Base-by-base conservation (phyloP, 176 grass and related monocot species). In the Pontederia paniculata region DNA sequence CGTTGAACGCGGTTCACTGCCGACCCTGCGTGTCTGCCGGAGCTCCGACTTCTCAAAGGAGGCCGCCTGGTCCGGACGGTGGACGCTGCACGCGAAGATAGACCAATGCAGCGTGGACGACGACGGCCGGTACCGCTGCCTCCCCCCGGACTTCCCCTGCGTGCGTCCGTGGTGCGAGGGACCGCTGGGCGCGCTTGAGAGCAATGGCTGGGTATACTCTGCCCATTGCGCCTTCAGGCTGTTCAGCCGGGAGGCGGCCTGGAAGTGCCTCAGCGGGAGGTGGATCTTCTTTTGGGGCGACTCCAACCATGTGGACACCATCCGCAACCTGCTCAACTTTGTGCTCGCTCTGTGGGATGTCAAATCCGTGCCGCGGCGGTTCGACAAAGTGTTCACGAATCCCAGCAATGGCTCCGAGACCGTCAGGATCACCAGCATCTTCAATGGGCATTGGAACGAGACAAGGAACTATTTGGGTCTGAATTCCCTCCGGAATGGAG, bases 241-340 rank as follows among this genome's bases (percentile, higher is more conserved):
- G 75, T 98, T 91, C 46, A 56, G 54, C 10, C 56, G 79, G 66
- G 86, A 88, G 1, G 21, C 17, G 12, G 80, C 93, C 9, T 98
- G 93, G 93, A 73, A 52, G 67, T 98, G 86, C 74, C 86, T 98
- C 1, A 63, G 78, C 50, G 77, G 77, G 57, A 91, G 82, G 65
- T 98, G 93, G 93, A 71, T 98, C 59, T 91, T 98, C 80, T 98
- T 98, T 74, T 98, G 93, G 93, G 93, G 93, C 23, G 93, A 98
- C 50, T 98, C 93, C 57, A 98, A 98, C 80, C 93, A 98, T 15
- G 86, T 98, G 14, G 93, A 98, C 72, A 98, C 93, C 54, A 84
- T 98, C 58, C 68, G 86, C 2, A 98, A 98, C 64, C 66, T 98
- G 57, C 72, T 98, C 12, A 75, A 71, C 14, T 79, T 98, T 41